Percentiles rank a stretch among this genome's conserved stretches.
Conservation (phyloP, 139 green algal genomes). For the Chlorella sp. region DNA sequence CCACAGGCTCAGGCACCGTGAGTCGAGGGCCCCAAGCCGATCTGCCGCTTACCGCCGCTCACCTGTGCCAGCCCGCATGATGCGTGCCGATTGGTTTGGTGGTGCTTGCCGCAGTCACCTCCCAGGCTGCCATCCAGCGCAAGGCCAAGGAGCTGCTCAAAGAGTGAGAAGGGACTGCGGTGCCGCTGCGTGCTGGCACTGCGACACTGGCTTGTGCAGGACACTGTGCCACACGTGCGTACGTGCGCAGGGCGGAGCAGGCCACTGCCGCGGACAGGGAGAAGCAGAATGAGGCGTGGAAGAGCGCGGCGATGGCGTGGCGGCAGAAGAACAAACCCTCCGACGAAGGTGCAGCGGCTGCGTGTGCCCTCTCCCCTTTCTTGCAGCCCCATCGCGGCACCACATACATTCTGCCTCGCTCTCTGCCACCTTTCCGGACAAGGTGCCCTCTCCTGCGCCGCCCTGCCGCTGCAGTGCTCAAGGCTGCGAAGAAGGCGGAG, state of each 20-base stretch:
- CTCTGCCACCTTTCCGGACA: too few relatives aligned
- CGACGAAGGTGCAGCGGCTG: background rate
- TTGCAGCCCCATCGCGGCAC: too few relatives aligned
- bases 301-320: slow-evolving; percentile 19
- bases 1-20: too few relatives aligned
- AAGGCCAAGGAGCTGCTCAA: slow-evolving; percentile 1
- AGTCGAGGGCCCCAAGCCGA: too few relatives aligned
- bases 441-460: background rate
- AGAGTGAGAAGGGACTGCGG: background rate
- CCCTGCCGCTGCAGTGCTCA: background rate
- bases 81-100: too few relatives aligned
- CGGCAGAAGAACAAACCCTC: slow-evolving; percentile 34
- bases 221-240: too few relatives aligned
- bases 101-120: background rate
- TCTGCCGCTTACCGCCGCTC: too few relatives aligned
- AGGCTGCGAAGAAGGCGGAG: background rate
- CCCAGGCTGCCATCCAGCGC: background rate
- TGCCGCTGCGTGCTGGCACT: background rate
- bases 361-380: background rate
- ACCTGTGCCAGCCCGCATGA: too few relatives aligned
- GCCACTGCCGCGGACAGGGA: background rate
- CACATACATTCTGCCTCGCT: too few relatives aligned
- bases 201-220: too few relatives aligned
- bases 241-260: too few relatives aligned
- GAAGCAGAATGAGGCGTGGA: slow-evolving; percentile 26